These are phyloP conservation scores for Tinospora cordifolia DNA, from an alignment of 164 flowering plant species.

Conservation along the genomic window DNA sequence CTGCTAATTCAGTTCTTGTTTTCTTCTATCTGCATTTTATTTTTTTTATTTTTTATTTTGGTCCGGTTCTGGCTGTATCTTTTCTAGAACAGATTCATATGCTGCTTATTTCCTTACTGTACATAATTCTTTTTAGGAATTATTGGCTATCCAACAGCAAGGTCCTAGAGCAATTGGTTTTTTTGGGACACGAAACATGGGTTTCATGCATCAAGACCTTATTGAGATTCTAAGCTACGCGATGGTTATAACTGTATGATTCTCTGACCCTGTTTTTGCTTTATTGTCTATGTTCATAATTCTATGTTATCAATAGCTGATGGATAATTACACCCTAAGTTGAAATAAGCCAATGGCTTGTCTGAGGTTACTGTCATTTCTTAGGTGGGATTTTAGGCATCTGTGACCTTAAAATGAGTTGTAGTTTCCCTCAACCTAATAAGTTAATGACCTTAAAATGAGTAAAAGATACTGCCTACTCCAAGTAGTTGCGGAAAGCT, in stretches of 20 bases:
- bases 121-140: slow-evolving; percentile 42
- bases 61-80: too few species aligned
- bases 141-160: slow-evolving; percentile 95
- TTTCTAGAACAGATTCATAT: too few species aligned
- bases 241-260: slow-evolving; percentile 87
- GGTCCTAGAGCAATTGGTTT: slow-evolving; percentile 95
- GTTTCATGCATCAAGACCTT: slow-evolving; percentile 94
- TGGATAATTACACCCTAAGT: not conserved
- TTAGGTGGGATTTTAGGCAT: not conserved
- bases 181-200: slow-evolving; percentile 97
- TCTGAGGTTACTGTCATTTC: not conserved
- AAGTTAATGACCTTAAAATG: not conserved
- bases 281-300: not conserved
- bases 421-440: not conserved
- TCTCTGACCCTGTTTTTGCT: slow-evolving; percentile 8
- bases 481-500: not conserved
- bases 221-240: slow-evolving; percentile 99
- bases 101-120: slow-evolving; percentile 1
- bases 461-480: not conserved
- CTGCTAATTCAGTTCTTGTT: too few species aligned
- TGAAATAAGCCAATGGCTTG: not conserved
- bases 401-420: not conserved
- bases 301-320: not conserved
- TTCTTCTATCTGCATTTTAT: too few species aligned
- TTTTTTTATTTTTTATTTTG: too few species aligned